Percentiles rank a stretch among this genome's conserved stretches.
These are phyloP conservation scores for Penicillium olsonii DNA, from an alignment of 2,329 filamentous ascomycete species.

Conservation along the genomic window DNA sequence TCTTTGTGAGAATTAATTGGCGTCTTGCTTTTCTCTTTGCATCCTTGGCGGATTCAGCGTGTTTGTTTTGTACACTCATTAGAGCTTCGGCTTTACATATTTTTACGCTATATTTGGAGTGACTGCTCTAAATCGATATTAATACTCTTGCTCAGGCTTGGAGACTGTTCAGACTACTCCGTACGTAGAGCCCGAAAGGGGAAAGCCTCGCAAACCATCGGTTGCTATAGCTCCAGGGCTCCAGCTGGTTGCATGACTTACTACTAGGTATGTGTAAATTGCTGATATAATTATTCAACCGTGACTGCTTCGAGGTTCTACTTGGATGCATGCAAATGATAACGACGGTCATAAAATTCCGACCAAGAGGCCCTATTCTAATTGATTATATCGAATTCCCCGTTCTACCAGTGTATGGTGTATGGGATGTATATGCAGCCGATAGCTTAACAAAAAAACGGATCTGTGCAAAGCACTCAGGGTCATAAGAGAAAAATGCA, in stretches of 20 bases:
- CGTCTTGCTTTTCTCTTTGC: background rate
- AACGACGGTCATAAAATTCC: background rate
- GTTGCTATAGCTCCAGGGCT: no score
- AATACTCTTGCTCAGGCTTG: no score
- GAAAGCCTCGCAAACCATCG: no score
- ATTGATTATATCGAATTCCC: background rate
- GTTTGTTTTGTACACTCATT: background rate
- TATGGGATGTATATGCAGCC: background rate
- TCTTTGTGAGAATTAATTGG: background rate
- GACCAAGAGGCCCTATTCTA: background rate
- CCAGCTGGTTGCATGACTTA: no score
- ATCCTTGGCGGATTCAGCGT: background rate
- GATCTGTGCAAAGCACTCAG: background rate
- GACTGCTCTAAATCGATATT: no score
- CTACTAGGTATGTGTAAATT: no score
- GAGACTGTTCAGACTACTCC: no score
- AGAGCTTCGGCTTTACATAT: background rate
- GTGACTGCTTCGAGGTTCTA: no score
- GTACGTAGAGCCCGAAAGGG: no score
- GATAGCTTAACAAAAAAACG: background rate
- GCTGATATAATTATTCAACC: no score
- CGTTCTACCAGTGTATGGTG: background rate
- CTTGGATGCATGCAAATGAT: no score
- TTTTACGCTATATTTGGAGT: no score
- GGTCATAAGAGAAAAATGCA: background rate